phyloP scores from a whole-genome alignment of 768 basidiomycete species.

The Saitozyma podzolica region DNA sequence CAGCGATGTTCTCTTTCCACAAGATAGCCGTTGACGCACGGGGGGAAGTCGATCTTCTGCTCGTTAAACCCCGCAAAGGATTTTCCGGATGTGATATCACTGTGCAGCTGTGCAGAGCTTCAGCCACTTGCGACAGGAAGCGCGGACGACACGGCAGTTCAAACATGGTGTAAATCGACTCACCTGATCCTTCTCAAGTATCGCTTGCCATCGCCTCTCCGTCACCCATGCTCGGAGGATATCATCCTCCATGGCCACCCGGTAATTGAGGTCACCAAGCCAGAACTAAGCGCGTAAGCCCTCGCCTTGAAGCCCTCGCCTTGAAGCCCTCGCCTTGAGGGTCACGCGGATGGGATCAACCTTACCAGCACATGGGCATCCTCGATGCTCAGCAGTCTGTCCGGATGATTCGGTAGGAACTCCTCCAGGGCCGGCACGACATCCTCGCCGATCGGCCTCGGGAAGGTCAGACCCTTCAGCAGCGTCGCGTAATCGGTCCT shows the following conservation, averaged over 20 bases:
- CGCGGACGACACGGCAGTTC: neutral
- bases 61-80: slow-evolving; percentile 46
- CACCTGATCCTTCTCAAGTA: slow-evolving; percentile 48
- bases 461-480: slow-evolving; percentile 24
- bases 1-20: slow-evolving; percentile 2
- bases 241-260: slow-evolving; percentile 38
- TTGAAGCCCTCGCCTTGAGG: neutral
- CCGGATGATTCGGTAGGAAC: slow-evolving; percentile 27
- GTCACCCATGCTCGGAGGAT: slow-evolving; percentile 26
- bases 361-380: slow-evolving; percentile 30
- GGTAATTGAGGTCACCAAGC: slow-evolving; percentile 50
- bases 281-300: slow-evolving; percentile 32
- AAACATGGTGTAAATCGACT: neutral
- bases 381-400: slow-evolving; percentile 17
- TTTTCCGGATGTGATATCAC: slow-evolving; percentile 32
- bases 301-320: neutral
- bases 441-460: slow-evolving; percentile 17
- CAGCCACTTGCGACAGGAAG: neutral
- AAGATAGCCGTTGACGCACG: slow-evolving; percentile 19
- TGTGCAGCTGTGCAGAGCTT: slow-evolving; percentile 18
- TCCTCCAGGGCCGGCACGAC: slow-evolving; percentile 28
- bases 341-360: neutral
- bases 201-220: slow-evolving; percentile 24
- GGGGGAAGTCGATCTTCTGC: slow-evolving; percentile 41
- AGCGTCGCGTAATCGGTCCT: slow-evolving; percentile 33